Base-by-base conservation (phyloP, 2,329 filamentous ascomycete species). In the Talaromyces atroroseus region DNA sequence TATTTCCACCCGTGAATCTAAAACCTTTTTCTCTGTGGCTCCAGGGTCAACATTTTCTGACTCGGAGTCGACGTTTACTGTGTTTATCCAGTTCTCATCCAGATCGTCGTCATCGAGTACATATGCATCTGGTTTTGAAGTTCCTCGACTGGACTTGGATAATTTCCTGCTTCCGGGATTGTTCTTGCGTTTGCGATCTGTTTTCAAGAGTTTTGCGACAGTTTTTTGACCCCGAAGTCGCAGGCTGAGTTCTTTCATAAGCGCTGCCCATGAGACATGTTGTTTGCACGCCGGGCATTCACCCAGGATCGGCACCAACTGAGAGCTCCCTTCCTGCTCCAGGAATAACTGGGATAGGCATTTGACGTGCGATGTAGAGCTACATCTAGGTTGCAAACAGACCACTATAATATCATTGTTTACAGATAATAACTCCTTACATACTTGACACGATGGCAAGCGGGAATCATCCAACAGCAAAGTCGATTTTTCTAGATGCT, bases 181-280 rank as follows among this genome's bases (percentile, higher is more conserved):
- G 16, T 38, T 24, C 26, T 40, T 50, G n/a, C 59, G 61, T 61
- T 70, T 73, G 58, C 73, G 76, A 58, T 74, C 74, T 68, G 83
- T 89, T 63, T 90, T 78, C 24, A 96, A 65, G 62, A 84, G 84
- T 18, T 53, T 49, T 42, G 85, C 81, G 1, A 92, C 75, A 61
- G 91, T 87, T 57, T 87, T 87, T 54, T 80, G 72, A 0, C 87
- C 91, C 23, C 89, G 81, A 36, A 83, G 76, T 32, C 92, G 81
- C 49, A 96, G 73, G 51, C 82, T 94, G 63, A 95, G 72, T 68
- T 95, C 92, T 67, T 85, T 92, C 75, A 95, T 87, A 74, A 96
- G 82, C 49, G 88, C 82, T 0, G 79, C 77, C 92, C 92, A 97
- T 51, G 78, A 69, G 1, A 91, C 73, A 4, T 76, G 71, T 0